Conservation (phyloP, 768 basidiomycete genomes). For the Lactarius sanguifluus region DNA sequence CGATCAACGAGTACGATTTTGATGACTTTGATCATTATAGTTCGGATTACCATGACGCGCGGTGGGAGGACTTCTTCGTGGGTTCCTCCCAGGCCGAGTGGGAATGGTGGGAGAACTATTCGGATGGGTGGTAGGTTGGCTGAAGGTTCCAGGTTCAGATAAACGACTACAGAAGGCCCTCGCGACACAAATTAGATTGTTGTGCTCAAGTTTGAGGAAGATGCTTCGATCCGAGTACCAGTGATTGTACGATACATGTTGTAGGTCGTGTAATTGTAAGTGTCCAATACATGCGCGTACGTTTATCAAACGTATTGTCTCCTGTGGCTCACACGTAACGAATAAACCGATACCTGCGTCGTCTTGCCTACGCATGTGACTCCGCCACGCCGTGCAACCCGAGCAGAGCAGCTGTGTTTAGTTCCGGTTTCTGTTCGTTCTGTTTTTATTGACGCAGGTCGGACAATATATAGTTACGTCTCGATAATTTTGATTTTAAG, state of each 20-base stretch:
- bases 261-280: neutral
- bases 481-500: too few species aligned
- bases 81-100: neutral
- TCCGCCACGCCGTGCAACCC: too few species aligned
- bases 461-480: too few species aligned
- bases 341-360: too few species aligned
- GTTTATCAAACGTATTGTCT: too few species aligned
- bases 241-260: constrained; percentile 1
- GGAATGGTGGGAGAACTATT: constrained; percentile 4
- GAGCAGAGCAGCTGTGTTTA: too few species aligned
- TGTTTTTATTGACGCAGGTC: too few species aligned
- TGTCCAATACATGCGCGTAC: neutral
- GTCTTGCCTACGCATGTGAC: too few species aligned
- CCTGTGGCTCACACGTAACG: too few species aligned
- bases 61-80: constrained; percentile 5
- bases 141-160: too few species aligned
- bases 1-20: neutral
- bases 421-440: too few species aligned
- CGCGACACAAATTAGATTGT: neutral
- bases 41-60: neutral
- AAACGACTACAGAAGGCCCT: neutral
- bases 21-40: neutral
- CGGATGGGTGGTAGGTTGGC: neutral
- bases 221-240: neutral
- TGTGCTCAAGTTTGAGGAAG: neutral